These are phyloP conservation scores for Gymnopilus junonius DNA, from an alignment of 768 basidiomycete species.

Conservation along the genomic window DNA sequence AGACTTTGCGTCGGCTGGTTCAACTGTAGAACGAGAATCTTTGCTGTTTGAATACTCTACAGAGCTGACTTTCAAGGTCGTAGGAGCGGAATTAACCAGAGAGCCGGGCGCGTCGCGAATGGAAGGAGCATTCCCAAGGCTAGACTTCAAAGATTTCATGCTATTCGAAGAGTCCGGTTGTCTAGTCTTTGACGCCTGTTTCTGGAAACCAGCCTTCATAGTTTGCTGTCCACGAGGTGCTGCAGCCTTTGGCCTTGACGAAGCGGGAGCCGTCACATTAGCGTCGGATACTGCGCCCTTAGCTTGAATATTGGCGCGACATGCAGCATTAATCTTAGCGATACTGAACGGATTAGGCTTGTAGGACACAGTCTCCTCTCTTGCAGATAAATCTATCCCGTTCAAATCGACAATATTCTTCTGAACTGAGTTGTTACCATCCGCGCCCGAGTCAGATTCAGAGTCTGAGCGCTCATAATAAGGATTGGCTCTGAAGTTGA, in stretches of 20 bases:
- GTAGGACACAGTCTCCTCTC: constrained; percentile 66
- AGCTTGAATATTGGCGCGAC: constrained; percentile 35
- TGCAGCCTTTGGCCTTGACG: not conserved
- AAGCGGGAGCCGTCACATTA: not conserved
- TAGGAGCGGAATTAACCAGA: not conserved
- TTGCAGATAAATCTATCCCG: constrained; percentile 62
- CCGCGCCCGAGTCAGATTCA: constrained; percentile 10
- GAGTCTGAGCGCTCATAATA: constrained; percentile 25
- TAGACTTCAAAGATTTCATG: not conserved
- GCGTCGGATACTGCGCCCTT: not conserved
- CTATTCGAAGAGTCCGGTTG: not conserved
- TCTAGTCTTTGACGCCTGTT: constrained; percentile 33
- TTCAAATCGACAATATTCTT: constrained; percentile 36
- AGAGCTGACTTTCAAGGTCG: not conserved
- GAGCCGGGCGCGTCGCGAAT: not conserved
- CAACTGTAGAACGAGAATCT: not conserved
- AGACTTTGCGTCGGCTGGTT: constrained; percentile 2
- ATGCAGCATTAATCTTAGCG: constrained; percentile 76
- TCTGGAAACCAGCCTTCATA: constrained; percentile 53
- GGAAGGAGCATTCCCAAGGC: not conserved
- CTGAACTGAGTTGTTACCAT: constrained; percentile 4
- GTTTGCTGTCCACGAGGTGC: constrained; percentile 17
- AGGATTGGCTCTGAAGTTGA: constrained; percentile 37
- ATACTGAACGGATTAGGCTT: constrained; percentile 83
- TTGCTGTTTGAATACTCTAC: not conserved